Evolutionary conservation across 2,329 filamentous ascomycete genomes (phyloP), one percentile per base, ranked within the genome.

Genomic region (Kalaharituber pfeilii): DNA sequence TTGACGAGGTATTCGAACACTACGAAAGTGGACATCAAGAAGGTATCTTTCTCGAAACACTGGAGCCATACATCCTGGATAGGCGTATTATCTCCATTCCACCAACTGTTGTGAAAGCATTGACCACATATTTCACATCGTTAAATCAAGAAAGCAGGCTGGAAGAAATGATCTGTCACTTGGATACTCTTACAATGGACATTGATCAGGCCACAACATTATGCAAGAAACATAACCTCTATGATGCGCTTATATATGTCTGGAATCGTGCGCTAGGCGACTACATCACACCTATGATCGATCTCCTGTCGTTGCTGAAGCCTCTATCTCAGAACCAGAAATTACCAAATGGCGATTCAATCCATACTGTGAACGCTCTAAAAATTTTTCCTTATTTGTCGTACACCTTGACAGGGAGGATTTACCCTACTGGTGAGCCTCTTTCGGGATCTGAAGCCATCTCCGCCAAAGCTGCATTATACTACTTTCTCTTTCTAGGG

Each of bases 301-400:
- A 95, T 57, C 75, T 98, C 1, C 71, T 94, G 50, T 72, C 77
- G 13, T 72, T 95, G n/a, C 67, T 84, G 28, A 70, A 76, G 61
- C 78, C 73, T 26, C 67, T 77, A n/a, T 75, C 76, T 68, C 74
- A 74, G 57, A 72, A 74, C 53, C 75, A 75, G 9, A 74, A 78
- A 54, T 67, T 72, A 33, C 67, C 71, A 24, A 73, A 75, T 7
- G 74, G 73, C 36, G 74, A 74, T 55, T 69, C 73, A 11, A 78
- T 77, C 58, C 73, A 79, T 33, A 73, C 77, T 54, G 75, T 81
- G 25, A 83, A 86, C 63, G 87, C 86, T 2, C 76, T 85, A 67
- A 98, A 96, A 66, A 80, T 95, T 58, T 98, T 95, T 62, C 86
- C 91, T 0, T 98, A 95, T 64, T 74, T 98, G 5, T 93, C 91